These are phyloP conservation scores for Aspergillus fischeri DNA, from an alignment of 2,329 filamentous ascomycete species.

Conservation along the genomic window DNA sequence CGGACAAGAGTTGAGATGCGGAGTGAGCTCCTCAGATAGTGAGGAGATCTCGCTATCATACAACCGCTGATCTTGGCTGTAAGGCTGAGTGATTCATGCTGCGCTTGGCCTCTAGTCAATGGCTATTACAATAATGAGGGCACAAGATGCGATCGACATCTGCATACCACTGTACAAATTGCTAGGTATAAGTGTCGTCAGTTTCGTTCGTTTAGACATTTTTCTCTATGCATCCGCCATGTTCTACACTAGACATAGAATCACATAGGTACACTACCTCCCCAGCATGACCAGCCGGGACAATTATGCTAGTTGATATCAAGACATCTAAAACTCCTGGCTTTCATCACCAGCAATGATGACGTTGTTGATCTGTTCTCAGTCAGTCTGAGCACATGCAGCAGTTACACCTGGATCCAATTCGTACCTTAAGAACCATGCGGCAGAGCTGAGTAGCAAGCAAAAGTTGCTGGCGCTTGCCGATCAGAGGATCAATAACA, in stretches of 20 bases:
- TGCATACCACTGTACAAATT: too few species aligned
- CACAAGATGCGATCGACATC: too few species aligned
- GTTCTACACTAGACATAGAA: background rate
- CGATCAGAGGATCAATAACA: constrained; percentile 96
- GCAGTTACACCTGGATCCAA: background rate
- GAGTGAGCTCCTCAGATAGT: too few species aligned
- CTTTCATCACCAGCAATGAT: constrained; percentile 86
- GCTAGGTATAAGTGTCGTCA: background rate
- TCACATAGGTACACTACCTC: background rate
- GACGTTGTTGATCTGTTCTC: constrained; percentile 71
- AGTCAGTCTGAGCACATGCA: constrained; percentile 13
- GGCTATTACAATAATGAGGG: too few species aligned
- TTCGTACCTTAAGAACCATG: constrained; percentile 86
- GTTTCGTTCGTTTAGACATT: background rate
- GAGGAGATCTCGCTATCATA: too few species aligned
- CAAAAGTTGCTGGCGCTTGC: constrained; percentile 95
- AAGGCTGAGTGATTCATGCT: too few species aligned
- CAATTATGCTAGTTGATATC: constrained; percentile 10
- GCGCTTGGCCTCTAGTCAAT: too few species aligned
- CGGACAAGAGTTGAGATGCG: too few species aligned
- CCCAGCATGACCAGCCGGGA: background rate
- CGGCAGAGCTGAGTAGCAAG: constrained; percentile 95
- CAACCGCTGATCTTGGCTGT: too few species aligned
- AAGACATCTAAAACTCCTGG: constrained; percentile 67
- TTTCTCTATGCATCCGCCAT: background rate